These are phyloP conservation scores for Beauveria bassiana DNA, from an alignment of 2,329 filamentous ascomycete species.

Conservation along the genomic window DNA sequence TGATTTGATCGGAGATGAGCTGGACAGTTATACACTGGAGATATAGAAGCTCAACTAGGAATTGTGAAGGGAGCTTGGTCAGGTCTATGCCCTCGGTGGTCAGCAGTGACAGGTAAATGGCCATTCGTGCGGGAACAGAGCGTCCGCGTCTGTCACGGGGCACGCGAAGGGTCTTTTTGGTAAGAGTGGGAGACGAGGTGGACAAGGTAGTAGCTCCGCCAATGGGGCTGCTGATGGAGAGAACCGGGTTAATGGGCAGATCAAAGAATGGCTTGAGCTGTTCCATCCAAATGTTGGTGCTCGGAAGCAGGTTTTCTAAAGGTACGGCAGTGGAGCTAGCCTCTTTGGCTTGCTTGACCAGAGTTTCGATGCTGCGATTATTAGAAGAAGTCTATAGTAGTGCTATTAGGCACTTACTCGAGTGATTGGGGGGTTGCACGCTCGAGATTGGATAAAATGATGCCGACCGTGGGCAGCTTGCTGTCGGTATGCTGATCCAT, in stretches of 20 bases:
- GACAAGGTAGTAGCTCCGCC: slow-evolving; percentile 64
- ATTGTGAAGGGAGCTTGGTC: slow-evolving; percentile 29
- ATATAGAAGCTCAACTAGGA: slow-evolving; percentile 43
- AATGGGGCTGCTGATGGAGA: slow-evolving; percentile 67
- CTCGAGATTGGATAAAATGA: slow-evolving; percentile 50
- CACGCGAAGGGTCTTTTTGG: slow-evolving; percentile 22
- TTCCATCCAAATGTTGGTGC: slow-evolving; percentile 54
- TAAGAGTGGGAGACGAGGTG: slow-evolving; percentile 18
- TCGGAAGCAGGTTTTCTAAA: slow-evolving; percentile 52
- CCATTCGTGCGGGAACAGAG: slow-evolving; percentile 68
- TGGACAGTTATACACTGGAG: slow-evolving; percentile 43
- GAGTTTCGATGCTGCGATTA: slow-evolving; percentile 38
- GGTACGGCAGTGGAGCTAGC: slow-evolving; percentile 22
- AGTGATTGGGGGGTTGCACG: slow-evolving; percentile 40
- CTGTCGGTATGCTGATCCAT: slow-evolving; percentile 37
- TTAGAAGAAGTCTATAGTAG: not conserved
- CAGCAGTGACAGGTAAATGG: slow-evolving; percentile 58
- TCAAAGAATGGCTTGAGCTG: slow-evolving; percentile 51
- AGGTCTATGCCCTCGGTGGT: slow-evolving; percentile 36
- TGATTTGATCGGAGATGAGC: slow-evolving; percentile 47
- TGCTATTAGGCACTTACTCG: slow-evolving; percentile 30
- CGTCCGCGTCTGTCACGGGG: slow-evolving; percentile 60
- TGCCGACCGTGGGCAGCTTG: slow-evolving; percentile 37
- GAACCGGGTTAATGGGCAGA: slow-evolving; percentile 47
- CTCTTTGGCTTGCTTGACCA: slow-evolving; percentile 40